Percentiles rank a stretch among this genome's conserved stretches.
Evolutionary conservation across 768 basidiomycete genomes (phyloP).

Genomic region (Boletus coccyginus): DNA sequence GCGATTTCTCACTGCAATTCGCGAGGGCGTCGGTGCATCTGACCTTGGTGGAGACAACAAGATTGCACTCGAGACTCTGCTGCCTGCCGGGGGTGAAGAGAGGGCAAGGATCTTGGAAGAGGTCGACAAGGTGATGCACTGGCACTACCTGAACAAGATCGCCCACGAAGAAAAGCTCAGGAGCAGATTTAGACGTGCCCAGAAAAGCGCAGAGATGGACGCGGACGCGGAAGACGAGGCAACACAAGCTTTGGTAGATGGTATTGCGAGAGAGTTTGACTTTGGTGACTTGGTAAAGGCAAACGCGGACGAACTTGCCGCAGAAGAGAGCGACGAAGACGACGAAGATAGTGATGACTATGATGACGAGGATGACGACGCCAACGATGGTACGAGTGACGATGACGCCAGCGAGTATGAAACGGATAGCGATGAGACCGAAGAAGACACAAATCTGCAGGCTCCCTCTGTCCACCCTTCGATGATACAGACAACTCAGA

Average conservation of each 20-base stretch:
- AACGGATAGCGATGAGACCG: slow-evolving; percentile 14
- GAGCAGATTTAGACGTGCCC: slow-evolving; percentile 71
- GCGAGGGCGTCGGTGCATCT: slow-evolving; percentile 74
- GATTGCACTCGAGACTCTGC: slow-evolving; percentile 83
- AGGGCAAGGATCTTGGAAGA: slow-evolving; percentile 78
- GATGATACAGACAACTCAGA: neutral
- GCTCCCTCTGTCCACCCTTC: neutral
- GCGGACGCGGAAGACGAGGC: slow-evolving; percentile 76
- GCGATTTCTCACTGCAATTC: slow-evolving; percentile 84
- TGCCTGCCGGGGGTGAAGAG: slow-evolving; percentile 79
- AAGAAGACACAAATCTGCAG: slow-evolving; percentile 6
- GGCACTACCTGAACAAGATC: slow-evolving; percentile 94
- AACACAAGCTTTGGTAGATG: slow-evolving; percentile 74
- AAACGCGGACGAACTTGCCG: slow-evolving; percentile 78
- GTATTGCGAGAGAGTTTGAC: slow-evolving; percentile 77
- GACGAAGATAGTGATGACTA: slow-evolving; percentile 43
- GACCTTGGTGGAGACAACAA: slow-evolving; percentile 10
- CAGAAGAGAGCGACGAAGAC: slow-evolving; percentile 61
- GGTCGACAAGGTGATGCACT: slow-evolving; percentile 83
- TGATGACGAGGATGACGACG: slow-evolving; percentile 31
- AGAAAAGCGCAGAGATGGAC: slow-evolving; percentile 40
- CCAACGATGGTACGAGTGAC: slow-evolving; percentile 35
- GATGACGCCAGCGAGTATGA: slow-evolving; percentile 43
- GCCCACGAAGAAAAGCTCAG: slow-evolving; percentile 89
- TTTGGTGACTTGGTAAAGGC: slow-evolving; percentile 77